phyloP scores from a whole-genome alignment of 2,329 filamentous ascomycete genomes.

The Ilyonectria robusta region DNA sequence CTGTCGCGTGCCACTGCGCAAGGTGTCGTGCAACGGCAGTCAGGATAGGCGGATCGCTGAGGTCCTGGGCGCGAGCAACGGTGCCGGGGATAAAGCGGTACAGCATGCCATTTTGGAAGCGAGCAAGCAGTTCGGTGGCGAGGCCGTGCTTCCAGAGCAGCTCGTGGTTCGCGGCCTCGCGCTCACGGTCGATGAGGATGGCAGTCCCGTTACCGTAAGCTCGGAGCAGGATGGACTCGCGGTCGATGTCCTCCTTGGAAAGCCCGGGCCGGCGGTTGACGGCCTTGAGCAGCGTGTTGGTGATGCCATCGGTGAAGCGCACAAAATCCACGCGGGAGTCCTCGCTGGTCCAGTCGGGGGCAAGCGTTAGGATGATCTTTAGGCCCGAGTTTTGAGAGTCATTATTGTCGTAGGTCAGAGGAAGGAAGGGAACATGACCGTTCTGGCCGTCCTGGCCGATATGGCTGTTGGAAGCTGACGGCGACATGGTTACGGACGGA shows the following conservation, averaged over 20 bases:
- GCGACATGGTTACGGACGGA: conserved; percentile 50
- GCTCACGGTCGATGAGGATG: conserved; percentile 94
- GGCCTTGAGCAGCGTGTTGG: conserved; percentile 91
- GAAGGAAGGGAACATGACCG: conserved; percentile 73
- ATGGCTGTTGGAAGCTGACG: conserved; percentile 50
- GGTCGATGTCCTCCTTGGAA: conserved; percentile 81
- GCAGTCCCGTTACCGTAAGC: conserved; percentile 97
- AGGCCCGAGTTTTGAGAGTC: conserved; percentile 85
- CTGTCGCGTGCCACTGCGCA: conserved; percentile 91
- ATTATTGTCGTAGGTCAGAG: conserved; percentile 82
- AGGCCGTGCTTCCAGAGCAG: conserved; percentile 87
- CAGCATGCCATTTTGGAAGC: conserved; percentile 95
- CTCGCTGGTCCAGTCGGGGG: conserved; percentile 84
- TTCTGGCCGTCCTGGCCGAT: conserved; percentile 55
- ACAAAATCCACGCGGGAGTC: conserved; percentile 86
- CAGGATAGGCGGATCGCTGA: conserved; percentile 83
- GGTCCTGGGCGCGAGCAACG: conserved; percentile 84
- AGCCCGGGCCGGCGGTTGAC: conserved; percentile 77
- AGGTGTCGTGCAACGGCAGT: conserved; percentile 86
- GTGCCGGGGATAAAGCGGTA: conserved; percentile 91
- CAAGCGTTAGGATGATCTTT: conserved; percentile 82
- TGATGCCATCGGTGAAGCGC: conserved; percentile 97
- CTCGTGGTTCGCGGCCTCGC: conserved; percentile 85
- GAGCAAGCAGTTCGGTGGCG: conserved; percentile 88
- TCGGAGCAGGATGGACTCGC: conserved; percentile 87